phyloP scores from a whole-genome alignment of 2,329 filamentous ascomycete genomes.

The Aureobasidium pullulans region DNA sequence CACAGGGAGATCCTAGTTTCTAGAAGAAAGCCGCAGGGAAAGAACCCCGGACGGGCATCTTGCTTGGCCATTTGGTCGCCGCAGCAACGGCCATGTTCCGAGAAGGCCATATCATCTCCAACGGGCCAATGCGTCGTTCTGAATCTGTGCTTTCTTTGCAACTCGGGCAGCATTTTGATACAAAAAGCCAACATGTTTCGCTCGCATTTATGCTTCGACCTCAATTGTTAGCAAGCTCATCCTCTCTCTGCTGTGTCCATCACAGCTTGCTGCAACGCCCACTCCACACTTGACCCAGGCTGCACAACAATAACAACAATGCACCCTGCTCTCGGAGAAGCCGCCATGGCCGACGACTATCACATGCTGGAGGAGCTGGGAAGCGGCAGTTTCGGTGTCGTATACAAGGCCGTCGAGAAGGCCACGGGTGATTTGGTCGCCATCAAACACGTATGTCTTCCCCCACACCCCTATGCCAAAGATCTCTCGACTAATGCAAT shows the following conservation, averaged over 20 bases:
- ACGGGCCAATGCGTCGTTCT: too few species aligned
- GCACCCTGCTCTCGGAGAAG: slow-evolving; percentile 17
- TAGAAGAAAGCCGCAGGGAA: not conserved
- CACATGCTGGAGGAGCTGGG: slow-evolving; percentile 94
- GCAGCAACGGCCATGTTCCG: too few species aligned
- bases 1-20: not conserved
- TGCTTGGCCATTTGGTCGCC: too few species aligned
- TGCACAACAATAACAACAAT: slow-evolving; percentile 8
- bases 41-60: too few species aligned
- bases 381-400: slow-evolving; percentile 94
- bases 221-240: not conserved
- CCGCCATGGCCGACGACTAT: slow-evolving; percentile 69
- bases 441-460: slow-evolving; percentile 75
- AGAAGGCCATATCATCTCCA: too few species aligned
- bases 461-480: not conserved
- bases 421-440: slow-evolving; percentile 87
- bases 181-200: not conserved
- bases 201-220: slow-evolving; percentile 7
- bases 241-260: not conserved
- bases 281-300: not conserved
- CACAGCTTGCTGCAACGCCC: not conserved
- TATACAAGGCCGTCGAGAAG: slow-evolving; percentile 94
- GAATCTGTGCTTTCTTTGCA: not conserved
- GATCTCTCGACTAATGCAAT: not conserved
- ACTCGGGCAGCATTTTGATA: not conserved